Conservation (phyloP, 306 rosid genomes). For the Lathyrus tuberosus region DNA sequence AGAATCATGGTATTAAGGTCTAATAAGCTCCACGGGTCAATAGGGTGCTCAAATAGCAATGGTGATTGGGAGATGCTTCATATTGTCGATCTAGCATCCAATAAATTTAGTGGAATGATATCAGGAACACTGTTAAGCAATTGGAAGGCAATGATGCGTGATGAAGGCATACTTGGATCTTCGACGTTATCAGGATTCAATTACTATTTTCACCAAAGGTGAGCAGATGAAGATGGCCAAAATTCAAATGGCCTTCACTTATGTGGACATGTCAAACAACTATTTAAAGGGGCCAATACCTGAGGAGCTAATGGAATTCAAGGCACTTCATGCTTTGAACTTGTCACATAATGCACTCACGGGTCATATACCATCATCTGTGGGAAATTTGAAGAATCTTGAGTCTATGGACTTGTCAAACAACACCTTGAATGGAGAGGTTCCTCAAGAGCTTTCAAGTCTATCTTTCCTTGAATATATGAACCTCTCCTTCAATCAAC, state of each 20-base stretch:
- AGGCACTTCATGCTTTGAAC: conserved; percentile 33
- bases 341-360: conserved; percentile 44
- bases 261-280: conserved; percentile 47
- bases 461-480: neutral
- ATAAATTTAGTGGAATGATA: conserved; percentile 38
- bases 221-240: conserved; percentile 13
- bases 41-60: neutral
- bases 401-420: conserved; percentile 53
- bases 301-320: conserved; percentile 29
- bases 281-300: conserved; percentile 46
- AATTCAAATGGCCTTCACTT: conserved; percentile 32
- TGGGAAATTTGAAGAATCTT: conserved; percentile 30
- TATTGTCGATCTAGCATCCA: conserved; percentile 38
- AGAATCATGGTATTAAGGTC: neutral
- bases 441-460: conserved; percentile 39
- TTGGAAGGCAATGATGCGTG: conserved; percentile 39
- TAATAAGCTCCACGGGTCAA: conserved; percentile 1
- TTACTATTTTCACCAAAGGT: conserved; percentile 40
- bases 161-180: neutral
- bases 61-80: conserved; percentile 30
- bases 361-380: conserved; percentile 40
- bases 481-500: conserved; percentile 44
- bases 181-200: conserved; percentile 35
- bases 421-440: conserved; percentile 35
- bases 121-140: neutral